Evolutionary conservation across 306 rosid species (phyloP).

Genomic region (Malus domestica): ASM211411v1 NC_041794.1:34275501-34276000

Average conservation of each 20-base stretch:
- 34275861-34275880: slow-evolving; percentile 27
- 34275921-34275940: slow-evolving; percentile 53
- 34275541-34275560: neutral
- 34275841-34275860: neutral
- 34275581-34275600: neutral
- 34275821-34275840: neutral
- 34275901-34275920: neutral
- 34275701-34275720: neutral
- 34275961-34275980: slow-evolving; percentile 46
- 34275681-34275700: neutral
- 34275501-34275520: neutral
- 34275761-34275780: neutral
- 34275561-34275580: neutral
- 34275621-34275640: neutral
- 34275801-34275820: neutral
- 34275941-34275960: slow-evolving; percentile 71
- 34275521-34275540: neutral
- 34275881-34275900: neutral
- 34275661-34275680: neutral
- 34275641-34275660: neutral
- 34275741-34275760: neutral
- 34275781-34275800: neutral
- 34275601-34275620: neutral
- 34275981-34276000: slow-evolving; percentile 37
- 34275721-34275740: neutral